Evolutionary conservation across 106 monocot genomes (phyloP).

Genomic region (Iris macrosiphon): DNA sequence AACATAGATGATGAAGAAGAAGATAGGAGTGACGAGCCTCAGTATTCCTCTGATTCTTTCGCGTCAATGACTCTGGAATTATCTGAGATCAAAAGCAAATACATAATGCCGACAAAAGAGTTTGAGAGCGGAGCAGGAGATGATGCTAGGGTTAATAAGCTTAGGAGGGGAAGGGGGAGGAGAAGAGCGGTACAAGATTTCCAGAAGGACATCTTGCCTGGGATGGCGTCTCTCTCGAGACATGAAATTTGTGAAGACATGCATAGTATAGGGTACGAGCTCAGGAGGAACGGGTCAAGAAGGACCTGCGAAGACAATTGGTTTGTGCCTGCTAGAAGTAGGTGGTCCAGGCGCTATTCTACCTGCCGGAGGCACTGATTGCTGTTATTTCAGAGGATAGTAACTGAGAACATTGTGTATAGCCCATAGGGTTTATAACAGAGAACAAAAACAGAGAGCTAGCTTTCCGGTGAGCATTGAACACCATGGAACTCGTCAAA

Average conservation of each 20-base stretch:
- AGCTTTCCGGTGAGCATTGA: too few relatives aligned
- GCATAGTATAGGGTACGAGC: constrained; percentile 54
- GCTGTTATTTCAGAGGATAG: neutral
- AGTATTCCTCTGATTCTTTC: constrained; percentile 58
- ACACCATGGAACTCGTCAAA: too few relatives aligned
- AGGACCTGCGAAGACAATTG: constrained; percentile 12
- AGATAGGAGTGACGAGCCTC: constrained; percentile 12
- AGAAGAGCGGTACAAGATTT: constrained; percentile 57
- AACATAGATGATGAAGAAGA: neutral
- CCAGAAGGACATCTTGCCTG: constrained; percentile 77
- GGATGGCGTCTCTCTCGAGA: constrained; percentile 70
- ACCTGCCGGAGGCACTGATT: constrained; percentile 3
- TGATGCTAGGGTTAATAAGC: constrained; percentile 7
- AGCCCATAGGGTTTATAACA: too few relatives aligned
- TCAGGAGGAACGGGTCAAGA: constrained; percentile 26
- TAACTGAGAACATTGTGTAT: too few relatives aligned
- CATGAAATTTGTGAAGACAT: constrained; percentile 85
- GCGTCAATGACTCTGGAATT: constrained; percentile 43
- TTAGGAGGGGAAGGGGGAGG: constrained; percentile 45
- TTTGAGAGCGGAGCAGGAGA: constrained; percentile 6
- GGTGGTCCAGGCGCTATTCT: constrained; percentile 16
- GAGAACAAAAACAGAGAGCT: too few relatives aligned
- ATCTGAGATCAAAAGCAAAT: constrained; percentile 29
- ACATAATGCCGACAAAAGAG: neutral
- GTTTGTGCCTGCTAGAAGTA: constrained; percentile 14